Conservation (phyloP, 192 early-diverging fungal species). For the Coemansia guatemalensis region DNA sequence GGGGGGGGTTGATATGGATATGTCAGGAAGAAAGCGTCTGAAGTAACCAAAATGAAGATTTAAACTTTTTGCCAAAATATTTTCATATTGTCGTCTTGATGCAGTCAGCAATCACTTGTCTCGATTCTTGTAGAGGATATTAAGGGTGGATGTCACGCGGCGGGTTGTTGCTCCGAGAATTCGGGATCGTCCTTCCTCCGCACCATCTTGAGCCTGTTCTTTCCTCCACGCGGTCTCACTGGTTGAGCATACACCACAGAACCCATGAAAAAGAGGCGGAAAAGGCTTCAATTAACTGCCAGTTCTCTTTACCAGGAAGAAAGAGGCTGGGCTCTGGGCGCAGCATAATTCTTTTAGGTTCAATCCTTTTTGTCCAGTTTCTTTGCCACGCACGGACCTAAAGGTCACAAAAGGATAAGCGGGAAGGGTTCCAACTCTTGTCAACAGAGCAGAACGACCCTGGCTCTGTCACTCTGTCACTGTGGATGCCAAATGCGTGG, state of each 20-base stretch:
- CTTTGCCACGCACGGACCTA: neutral
- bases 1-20: too few relatives aligned
- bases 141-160: neutral
- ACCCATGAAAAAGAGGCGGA: neutral
- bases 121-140: neutral
- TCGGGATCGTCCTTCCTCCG: neutral
- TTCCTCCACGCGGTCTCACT: neutral
- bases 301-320: neutral
- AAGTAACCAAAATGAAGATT: neutral
- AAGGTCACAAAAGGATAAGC: neutral
- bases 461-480: too few relatives aligned
- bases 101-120: neutral
- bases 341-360: too few relatives aligned
- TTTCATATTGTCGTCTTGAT: too few relatives aligned
- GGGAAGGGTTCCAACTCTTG: neutral
- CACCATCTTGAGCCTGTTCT: neutral
- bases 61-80: neutral
- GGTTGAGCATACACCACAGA: neutral
- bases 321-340: neutral
- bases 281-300: constrained; percentile 1
- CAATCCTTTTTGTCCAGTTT: too few relatives aligned
- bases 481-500: neutral
- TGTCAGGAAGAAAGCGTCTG: neutral
- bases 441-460: neutral
- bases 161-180: neutral